Evolutionary conservation across 768 basidiomycete genomes (phyloP).

Genomic region (Lentinula guzmanii): DNA sequence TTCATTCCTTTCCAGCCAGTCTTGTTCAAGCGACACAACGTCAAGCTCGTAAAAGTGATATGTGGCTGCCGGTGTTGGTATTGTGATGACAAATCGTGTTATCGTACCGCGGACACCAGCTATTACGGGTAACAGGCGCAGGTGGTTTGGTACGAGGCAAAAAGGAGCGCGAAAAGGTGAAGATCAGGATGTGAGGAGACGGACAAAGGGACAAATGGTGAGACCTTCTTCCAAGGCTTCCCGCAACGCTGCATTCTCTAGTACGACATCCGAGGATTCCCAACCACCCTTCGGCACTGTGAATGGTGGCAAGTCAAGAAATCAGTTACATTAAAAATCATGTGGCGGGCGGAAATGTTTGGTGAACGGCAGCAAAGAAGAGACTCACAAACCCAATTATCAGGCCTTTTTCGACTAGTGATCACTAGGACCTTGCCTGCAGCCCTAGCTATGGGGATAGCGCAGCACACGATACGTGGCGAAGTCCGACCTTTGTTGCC

Average conservation of each 20-base stretch:
- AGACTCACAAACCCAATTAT: constrained; percentile 85
- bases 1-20: constrained; percentile 80
- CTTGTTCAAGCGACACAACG: constrained; percentile 65
- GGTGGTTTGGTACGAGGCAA: constrained; percentile 16
- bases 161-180: constrained; percentile 25
- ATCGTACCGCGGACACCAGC: constrained; percentile 86
- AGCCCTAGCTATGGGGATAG: constrained; percentile 74
- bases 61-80: constrained; percentile 69
- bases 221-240: constrained; percentile 97
- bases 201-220: constrained; percentile 73
- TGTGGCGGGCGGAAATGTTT: too few relatives aligned
- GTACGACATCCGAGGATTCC: constrained; percentile 73
- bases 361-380: not conserved
- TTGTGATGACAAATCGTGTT: constrained; percentile 80
- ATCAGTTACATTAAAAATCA: not conserved
- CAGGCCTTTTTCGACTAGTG: constrained; percentile 77
- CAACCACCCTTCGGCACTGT: constrained; percentile 92
- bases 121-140: constrained; percentile 29
- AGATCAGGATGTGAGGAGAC: constrained; percentile 69
- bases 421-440: constrained; percentile 77
- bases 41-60: constrained; percentile 93
- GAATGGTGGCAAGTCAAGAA: constrained; percentile 8
- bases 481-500: constrained; percentile 70
- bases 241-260: constrained; percentile 85
- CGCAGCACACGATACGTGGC: constrained; percentile 87